Evolutionary conservation across 2,329 filamentous ascomycete species (phyloP).

Genomic region (Clonostachys sp.): DNA sequence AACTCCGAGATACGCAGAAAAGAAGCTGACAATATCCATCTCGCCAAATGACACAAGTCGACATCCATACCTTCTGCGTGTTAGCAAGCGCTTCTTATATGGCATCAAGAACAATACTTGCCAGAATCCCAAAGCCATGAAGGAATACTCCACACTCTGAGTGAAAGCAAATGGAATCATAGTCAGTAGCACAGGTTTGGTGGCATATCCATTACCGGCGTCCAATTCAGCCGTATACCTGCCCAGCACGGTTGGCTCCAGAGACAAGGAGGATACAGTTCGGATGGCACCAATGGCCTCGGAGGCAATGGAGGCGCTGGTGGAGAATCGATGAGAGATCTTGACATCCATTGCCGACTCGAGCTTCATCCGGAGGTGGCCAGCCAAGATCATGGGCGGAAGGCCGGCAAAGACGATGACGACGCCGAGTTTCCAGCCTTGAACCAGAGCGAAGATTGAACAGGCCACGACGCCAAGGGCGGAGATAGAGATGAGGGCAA

Average conservation of each 20-base stretch:
- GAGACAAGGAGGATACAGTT: slow-evolving; percentile 54
- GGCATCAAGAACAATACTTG: too few relatives aligned
- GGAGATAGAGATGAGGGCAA: slow-evolving; percentile 70
- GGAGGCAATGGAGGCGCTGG: slow-evolving; percentile 35
- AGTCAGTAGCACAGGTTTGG: slow-evolving; percentile 72
- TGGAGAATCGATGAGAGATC: slow-evolving; percentile 18
- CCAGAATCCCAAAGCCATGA: slow-evolving; percentile 80
- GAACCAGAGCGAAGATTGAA: slow-evolving; percentile 62
- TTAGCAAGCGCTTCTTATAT: too few relatives aligned
- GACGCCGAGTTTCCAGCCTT: slow-evolving; percentile 85
- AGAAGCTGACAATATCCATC: slow-evolving; percentile 82
- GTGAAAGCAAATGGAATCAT: slow-evolving; percentile 78
- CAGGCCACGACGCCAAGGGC: slow-evolving; percentile 74
- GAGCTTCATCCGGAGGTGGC: slow-evolving; percentile 88
- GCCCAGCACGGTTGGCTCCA: slow-evolving; percentile 73
- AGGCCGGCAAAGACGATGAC: slow-evolving; percentile 77
- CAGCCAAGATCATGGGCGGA: slow-evolving; percentile 71
- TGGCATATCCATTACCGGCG: slow-evolving; percentile 59
- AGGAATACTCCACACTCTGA: slow-evolving; percentile 79
- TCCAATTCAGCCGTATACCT: slow-evolving; percentile 67
- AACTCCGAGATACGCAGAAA: slow-evolving; percentile 81
- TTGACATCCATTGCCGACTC: slow-evolving; percentile 48
- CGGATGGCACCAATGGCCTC: slow-evolving; percentile 25
- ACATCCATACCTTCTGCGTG: slow-evolving; percentile 64
- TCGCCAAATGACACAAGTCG: slow-evolving; percentile 66